Percentiles rank a stretch among this genome's conserved stretches.
phyloP scores from a whole-genome alignment of 345 rosid species.

The Brassica napus region DNA sequence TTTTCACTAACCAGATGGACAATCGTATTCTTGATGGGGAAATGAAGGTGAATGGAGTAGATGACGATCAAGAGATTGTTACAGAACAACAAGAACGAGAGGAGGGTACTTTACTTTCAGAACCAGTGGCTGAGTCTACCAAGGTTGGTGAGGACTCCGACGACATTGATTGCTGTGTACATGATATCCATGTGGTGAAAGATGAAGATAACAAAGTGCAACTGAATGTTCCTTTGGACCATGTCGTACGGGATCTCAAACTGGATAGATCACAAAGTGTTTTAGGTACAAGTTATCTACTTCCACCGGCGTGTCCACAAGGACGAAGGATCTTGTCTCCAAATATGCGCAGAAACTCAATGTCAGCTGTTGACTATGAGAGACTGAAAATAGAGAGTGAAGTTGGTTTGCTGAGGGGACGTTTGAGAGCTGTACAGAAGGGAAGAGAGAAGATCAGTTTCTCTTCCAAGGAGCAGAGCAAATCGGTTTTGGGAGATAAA shows the following conservation, averaged over 20 bases:
- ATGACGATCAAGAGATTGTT: constrained; percentile 18
- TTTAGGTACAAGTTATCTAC: constrained; percentile 44
- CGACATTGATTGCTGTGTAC: constrained; percentile 33
- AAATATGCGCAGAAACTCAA: constrained; percentile 59
- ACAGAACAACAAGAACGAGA: constrained; percentile 38
- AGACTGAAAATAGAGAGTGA: constrained; percentile 66
- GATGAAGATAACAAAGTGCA: constrained; percentile 35
- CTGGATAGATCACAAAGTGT: constrained; percentile 45
- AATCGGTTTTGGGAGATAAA: constrained; percentile 44
- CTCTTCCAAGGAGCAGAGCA: constrained; percentile 44
- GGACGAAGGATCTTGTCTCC: constrained; percentile 38
- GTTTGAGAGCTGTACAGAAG: constrained; percentile 15
- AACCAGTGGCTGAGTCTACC: constrained; percentile 17
- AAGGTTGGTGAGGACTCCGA: constrained; percentile 22
- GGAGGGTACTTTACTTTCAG: constrained; percentile 5
- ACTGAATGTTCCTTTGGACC: constrained; percentile 20
- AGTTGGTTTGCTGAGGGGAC: constrained; percentile 42
- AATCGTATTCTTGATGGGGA: constrained; percentile 33
- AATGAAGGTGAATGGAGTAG: constrained; percentile 23
- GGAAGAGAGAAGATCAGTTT: constrained; percentile 45
- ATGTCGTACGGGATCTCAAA: constrained; percentile 17
- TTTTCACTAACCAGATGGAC: constrained; percentile 29
- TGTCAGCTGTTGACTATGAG: constrained; percentile 73
- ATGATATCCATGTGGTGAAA: constrained; percentile 54
- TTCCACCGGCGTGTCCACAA: constrained; percentile 38